These are phyloP conservation scores for Akanthomyces uredinophilus DNA, from an alignment of 2,329 filamentous ascomycete species.

Conservation along the genomic window DNA sequence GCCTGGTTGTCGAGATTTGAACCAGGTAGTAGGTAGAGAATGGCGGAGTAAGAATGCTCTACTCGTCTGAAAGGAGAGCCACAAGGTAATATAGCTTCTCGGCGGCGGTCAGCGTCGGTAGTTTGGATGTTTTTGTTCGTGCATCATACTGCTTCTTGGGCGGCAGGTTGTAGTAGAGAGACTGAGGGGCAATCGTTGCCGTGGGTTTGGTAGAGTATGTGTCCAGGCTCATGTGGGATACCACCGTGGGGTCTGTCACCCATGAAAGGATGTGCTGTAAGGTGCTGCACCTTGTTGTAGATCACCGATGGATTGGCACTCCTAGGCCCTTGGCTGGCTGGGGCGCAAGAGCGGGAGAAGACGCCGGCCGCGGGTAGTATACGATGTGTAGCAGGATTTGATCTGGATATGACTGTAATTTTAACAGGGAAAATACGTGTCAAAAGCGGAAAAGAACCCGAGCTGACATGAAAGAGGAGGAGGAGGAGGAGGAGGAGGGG, in stretches of 20 bases:
- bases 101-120: not conserved
- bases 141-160: not conserved
- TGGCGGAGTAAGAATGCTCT: not conserved
- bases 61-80: not conserved
- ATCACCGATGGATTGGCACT: not conserved
- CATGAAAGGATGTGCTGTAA: not conserved
- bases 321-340: not conserved
- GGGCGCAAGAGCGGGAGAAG: not conserved
- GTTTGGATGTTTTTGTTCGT: not conserved
- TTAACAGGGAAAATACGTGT: not conserved
- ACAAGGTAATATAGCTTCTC: not conserved
- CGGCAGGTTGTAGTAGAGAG: not conserved
- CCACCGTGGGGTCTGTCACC: not conserved
- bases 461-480: slow-evolving; percentile 3
- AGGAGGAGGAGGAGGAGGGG: not conserved
- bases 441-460: slow-evolving; percentile 3
- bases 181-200: not conserved
- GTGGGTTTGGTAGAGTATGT: not conserved
- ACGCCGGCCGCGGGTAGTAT: not conserved
- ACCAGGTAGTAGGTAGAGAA: not conserved
- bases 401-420: not conserved
- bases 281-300: not conserved
- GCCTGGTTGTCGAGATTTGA: not conserved
- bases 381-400: not conserved
- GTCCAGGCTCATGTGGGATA: not conserved